Percentiles rank a stretch among this genome's conserved stretches.
These are phyloP conservation scores for Pythium rhizo-oryzae DNA, from an alignment of 352 stramenopile genomes.

Conservation along the genomic window DNA sequence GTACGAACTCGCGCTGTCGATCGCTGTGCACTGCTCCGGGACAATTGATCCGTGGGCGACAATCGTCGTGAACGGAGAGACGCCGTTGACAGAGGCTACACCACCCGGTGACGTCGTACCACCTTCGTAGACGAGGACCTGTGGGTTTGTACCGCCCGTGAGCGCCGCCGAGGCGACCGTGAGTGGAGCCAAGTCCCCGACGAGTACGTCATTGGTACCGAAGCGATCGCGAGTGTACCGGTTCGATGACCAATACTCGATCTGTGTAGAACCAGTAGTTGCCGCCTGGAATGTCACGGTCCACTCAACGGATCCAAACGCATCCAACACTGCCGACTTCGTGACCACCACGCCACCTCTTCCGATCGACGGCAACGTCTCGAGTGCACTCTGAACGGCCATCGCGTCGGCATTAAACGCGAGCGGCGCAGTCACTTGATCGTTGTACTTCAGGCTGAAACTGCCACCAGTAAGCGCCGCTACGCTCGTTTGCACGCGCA, in stretches of 20 bases:
- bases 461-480: conserved; percentile 25
- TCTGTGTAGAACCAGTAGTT: conserved; percentile 41
- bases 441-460: conserved; percentile 76
- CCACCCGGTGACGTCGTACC: conserved; percentile 38
- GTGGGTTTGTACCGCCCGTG: conserved; percentile 35
- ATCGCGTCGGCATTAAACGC: conserved; percentile 62
- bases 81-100: conserved; percentile 39
- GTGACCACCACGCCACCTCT: conserved; percentile 44
- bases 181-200: conserved; percentile 54
- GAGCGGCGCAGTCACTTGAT: conserved; percentile 58
- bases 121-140: conserved; percentile 37
- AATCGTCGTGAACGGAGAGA: conserved; percentile 55
- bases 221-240: conserved; percentile 51
- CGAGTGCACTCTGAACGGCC: conserved; percentile 58
- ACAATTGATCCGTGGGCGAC: conserved; percentile 65
- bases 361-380: conserved; percentile 59
- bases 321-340: conserved; percentile 33
- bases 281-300: conserved; percentile 64
- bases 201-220: conserved; percentile 45
- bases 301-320: conserved; percentile 44
- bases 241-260: conserved; percentile 71
- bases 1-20: conserved; percentile 56
- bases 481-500: conserved; percentile 49
- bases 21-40: conserved; percentile 64
- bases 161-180: conserved; percentile 36